A percentile compares a stretch with the other conserved stretches of the same genome.
Conservation (phyloP, 345 rosid genomes). For the Citropsis articulata region DNA sequence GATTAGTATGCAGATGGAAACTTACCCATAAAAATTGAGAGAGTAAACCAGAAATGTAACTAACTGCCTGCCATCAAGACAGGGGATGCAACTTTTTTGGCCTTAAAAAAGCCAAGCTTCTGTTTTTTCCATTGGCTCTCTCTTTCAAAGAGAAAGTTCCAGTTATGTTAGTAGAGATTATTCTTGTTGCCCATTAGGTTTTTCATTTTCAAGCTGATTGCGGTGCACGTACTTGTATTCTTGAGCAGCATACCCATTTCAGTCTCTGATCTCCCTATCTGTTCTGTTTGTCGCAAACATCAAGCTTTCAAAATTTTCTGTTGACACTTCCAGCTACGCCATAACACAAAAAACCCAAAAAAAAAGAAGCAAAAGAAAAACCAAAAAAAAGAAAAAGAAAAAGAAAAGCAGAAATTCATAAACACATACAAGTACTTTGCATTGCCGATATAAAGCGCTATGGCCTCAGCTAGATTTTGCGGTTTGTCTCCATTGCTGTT, state of each 20-base stretch:
- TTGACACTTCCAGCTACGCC: background rate
- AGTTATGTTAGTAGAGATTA: background rate
- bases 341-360: background rate
- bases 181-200: background rate
- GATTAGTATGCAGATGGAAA: background rate
- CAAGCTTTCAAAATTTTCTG: background rate
- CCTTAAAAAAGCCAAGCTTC: conserved; percentile 28
- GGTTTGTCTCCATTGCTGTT: conserved; percentile 40
- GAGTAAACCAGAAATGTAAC: background rate
- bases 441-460: conserved; percentile 19
- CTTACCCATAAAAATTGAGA: background rate
- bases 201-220: background rate
- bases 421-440: conserved; percentile 16
- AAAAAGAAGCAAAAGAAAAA: no score
- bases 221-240: conserved; percentile 24
- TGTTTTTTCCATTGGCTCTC: conserved; percentile 38
- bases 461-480: conserved; percentile 39
- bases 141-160: conserved; percentile 49
- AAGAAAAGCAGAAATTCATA: background rate
- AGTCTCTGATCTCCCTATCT: conserved; percentile 1
- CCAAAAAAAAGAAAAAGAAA: background rate
- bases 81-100: background rate
- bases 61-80: conserved; percentile 1
- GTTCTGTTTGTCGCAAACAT: background rate
- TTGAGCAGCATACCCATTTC: conserved; percentile 3